phyloP scores from a whole-genome alignment of 768 basidiomycete genomes.

The Boletus reticuloceps region DNA sequence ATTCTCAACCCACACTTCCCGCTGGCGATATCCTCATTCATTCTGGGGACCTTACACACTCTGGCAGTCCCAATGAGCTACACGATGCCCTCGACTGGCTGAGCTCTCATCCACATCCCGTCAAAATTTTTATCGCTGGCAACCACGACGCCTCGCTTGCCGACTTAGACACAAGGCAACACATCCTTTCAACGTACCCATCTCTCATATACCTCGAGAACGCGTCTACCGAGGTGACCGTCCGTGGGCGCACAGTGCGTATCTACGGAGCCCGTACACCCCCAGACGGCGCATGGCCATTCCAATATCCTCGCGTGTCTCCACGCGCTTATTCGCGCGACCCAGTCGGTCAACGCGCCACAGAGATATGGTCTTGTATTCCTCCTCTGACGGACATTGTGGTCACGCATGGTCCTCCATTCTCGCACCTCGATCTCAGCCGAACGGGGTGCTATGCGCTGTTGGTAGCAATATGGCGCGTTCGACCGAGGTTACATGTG shows the following conservation, averaged over 20 bases:
- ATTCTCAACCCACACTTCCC: conserved; percentile 1
- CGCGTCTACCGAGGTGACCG: not conserved
- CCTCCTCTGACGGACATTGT: not conserved
- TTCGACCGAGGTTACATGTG: conserved; percentile 8
- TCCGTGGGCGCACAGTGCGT: conserved; percentile 3
- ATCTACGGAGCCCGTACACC: conserved; percentile 10
- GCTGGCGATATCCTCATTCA: conserved; percentile 7
- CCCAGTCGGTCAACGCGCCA: not conserved
- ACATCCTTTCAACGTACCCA: not conserved
- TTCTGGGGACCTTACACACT: conserved; percentile 4
- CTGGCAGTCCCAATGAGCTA: conserved; percentile 2
- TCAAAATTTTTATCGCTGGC: conserved; percentile 10
- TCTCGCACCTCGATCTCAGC: conserved; percentile 1
- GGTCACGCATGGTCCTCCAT: conserved; percentile 2
- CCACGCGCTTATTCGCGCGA: not conserved
- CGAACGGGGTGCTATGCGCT: conserved; percentile 4
- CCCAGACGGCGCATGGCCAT: conserved; percentile 5
- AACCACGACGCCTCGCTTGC: conserved; percentile 9
- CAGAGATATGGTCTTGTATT: not conserved
- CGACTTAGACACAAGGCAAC: not conserved
- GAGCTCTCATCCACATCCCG: conserved; percentile 5
- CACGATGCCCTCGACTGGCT: conserved; percentile 8
- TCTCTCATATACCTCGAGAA: conserved; percentile 11
- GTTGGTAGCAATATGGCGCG: not conserved
- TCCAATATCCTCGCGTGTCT: conserved; percentile 8